Conservation (phyloP, 208 protist genomes). For the Trypanosoma cruzi region DNA sequence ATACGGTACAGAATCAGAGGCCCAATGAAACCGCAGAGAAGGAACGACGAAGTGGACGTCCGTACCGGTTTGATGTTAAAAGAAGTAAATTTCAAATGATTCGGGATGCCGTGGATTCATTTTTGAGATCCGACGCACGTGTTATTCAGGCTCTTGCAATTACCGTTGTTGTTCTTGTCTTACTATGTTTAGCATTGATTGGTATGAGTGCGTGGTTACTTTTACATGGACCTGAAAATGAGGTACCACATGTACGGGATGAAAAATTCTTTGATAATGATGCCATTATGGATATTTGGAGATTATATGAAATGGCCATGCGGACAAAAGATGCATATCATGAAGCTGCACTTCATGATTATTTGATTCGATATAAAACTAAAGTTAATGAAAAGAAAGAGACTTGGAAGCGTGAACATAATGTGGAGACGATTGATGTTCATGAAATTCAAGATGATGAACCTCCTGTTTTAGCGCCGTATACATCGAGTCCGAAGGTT, state of each 20-base stretch:
- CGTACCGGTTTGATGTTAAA: background rate
- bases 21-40: background rate
- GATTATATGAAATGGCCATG: background rate
- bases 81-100: background rate
- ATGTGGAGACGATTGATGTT: background rate
- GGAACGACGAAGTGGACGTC: background rate
- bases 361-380: slow-evolving; percentile 1
- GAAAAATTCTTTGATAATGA: slow-evolving; percentile 6
- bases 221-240: background rate
- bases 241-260: too few species aligned
- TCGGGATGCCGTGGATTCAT: background rate
- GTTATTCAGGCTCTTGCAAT: background rate
- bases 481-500: background rate
- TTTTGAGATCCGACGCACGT: background rate
- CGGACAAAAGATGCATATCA: slow-evolving; percentile 7
- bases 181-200: background rate
- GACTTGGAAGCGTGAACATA: background rate
- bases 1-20: background rate
- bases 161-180: background rate
- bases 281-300: slow-evolving; percentile 13
- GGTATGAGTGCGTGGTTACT: slow-evolving; percentile 5
- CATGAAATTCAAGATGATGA: background rate
- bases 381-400: background rate
- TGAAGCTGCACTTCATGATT: slow-evolving; percentile 6
- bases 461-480: background rate